These are phyloP conservation scores for Trametes punicea DNA, from an alignment of 768 basidiomycete species.

Conservation along the genomic window DNA sequence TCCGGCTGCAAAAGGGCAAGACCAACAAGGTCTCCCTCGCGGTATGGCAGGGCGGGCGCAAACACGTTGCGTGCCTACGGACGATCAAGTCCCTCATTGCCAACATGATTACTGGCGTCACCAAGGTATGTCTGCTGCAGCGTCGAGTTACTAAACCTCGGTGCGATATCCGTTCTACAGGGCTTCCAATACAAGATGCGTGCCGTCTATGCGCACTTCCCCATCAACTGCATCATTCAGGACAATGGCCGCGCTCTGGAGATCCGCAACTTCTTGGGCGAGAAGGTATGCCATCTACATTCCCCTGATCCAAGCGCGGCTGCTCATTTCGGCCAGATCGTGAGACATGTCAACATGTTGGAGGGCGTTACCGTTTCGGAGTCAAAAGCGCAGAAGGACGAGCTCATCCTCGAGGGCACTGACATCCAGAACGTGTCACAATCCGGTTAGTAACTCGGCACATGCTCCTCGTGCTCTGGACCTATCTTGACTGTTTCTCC, in stretches of 20 bases:
- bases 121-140: constrained; percentile 54
- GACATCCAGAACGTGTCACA: constrained; percentile 98
- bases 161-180: constrained; percentile 37
- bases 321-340: constrained; percentile 66
- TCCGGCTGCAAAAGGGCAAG: constrained; percentile 79
- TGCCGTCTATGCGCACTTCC: constrained; percentile 99
- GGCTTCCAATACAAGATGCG: constrained; percentile 99
- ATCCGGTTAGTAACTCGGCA: constrained; percentile 55
- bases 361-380: constrained; percentile 80
- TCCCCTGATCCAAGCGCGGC: neutral
- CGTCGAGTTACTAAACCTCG: neutral
- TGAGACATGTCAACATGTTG: constrained; percentile 91
- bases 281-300: constrained; percentile 60
- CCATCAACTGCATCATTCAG: constrained; percentile 97
- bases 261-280: constrained; percentile 94
- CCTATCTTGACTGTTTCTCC: constrained; percentile 7
- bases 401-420: constrained; percentile 90
- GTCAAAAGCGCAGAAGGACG: constrained; percentile 92
- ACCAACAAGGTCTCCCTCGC: constrained; percentile 80
- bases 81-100: constrained; percentile 93
- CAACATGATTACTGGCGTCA: constrained; percentile 98
- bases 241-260: constrained; percentile 69
- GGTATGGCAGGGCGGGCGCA: constrained; percentile 97
- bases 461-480: neutral
- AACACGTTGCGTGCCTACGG: constrained; percentile 97